A percentile compares a stretch with the other conserved stretches of the same genome.
These are phyloP conservation scores for Fallopia convolvulus DNA, from an alignment of 148 eudicot genomes.

Conservation along the genomic window DNA sequence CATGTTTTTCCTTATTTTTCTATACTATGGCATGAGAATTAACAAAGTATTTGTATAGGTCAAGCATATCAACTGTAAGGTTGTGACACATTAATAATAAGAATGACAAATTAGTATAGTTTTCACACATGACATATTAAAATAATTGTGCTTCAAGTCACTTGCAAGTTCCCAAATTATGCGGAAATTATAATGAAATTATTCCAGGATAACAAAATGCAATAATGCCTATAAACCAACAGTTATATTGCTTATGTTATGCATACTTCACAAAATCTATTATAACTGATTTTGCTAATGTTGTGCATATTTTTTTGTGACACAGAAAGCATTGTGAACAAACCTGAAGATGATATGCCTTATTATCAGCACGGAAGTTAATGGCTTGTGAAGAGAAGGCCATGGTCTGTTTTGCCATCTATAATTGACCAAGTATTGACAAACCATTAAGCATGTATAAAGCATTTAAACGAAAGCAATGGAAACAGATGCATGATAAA, in stretches of 20 bases:
- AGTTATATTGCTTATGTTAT: neutral
- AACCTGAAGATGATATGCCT: conserved; percentile 97
- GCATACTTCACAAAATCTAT: neutral
- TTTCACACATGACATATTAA: neutral
- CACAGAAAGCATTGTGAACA: conserved; percentile 12
- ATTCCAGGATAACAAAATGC: neutral
- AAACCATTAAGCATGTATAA: neutral
- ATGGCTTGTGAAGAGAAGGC: conserved; percentile 77
- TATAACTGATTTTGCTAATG: neutral
- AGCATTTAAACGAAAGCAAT: neutral
- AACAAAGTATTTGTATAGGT: neutral
- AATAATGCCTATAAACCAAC: neutral
- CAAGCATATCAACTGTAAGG: neutral
- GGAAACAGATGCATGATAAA: conserved; percentile 5
- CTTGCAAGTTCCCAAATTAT: neutral
- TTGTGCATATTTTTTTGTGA: neutral
- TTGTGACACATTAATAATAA: neutral
- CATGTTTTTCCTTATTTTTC: neutral
- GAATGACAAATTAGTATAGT: neutral
- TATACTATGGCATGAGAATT: neutral
- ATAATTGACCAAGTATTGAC: conserved; percentile 16
- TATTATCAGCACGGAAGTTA: conserved; percentile 75
- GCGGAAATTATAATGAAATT: neutral
- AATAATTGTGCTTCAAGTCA: neutral
- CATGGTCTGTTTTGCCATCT: conserved; percentile 99